Evolutionary conservation across 2,329 filamentous ascomycete species (phyloP).

Genomic region (Arthrobotrys sphaeroides): DNA sequence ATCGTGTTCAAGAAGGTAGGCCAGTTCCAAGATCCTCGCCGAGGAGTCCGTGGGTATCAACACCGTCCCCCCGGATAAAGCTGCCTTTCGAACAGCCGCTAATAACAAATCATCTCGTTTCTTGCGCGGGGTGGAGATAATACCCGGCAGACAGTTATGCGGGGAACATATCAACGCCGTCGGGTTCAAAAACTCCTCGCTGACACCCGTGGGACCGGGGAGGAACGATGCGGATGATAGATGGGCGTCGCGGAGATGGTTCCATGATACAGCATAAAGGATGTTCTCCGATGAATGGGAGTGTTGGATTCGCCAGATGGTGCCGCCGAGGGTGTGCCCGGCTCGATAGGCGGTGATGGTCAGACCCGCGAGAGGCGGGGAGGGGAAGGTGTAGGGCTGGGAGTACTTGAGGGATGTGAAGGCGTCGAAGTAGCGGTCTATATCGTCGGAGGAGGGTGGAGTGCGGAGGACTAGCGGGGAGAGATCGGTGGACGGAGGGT

Average conservation of each 20-base stretch:
- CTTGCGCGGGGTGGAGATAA: conserved; percentile 75
- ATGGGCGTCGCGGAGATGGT: conserved; percentile 95
- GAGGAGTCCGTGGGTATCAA: conserved; percentile 95
- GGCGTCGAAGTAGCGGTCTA: conserved; percentile 87
- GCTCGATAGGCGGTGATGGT: conserved; percentile 97
- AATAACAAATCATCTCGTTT: conserved; percentile 87
- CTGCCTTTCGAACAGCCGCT: conserved; percentile 78
- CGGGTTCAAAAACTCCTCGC: conserved; percentile 90
- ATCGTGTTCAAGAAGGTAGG: conserved; percentile 89
- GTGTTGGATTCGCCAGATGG: conserved; percentile 98
- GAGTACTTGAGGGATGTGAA: conserved; percentile 96
- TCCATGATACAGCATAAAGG: conserved; percentile 98
- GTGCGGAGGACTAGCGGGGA: conserved; percentile 65
- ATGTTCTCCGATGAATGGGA: conserved; percentile 95
- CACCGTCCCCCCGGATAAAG: conserved; percentile 85
- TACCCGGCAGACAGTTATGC: conserved; percentile 76
- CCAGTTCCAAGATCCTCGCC: conserved; percentile 89
- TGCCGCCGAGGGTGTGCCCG: conserved; percentile 92
- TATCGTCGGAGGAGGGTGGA: conserved; percentile 85
- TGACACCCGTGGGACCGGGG: conserved; percentile 77
- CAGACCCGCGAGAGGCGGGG: conserved; percentile 67
- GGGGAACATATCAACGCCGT: conserved; percentile 94
- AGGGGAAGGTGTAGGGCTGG: conserved; percentile 84
- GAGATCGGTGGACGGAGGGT: conserved; percentile 63
- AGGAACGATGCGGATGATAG: conserved; percentile 94